Evolutionary conservation across 495 filamentous ascomycete species (phyloP).

Genomic region (Xylaria sp.): DNA sequence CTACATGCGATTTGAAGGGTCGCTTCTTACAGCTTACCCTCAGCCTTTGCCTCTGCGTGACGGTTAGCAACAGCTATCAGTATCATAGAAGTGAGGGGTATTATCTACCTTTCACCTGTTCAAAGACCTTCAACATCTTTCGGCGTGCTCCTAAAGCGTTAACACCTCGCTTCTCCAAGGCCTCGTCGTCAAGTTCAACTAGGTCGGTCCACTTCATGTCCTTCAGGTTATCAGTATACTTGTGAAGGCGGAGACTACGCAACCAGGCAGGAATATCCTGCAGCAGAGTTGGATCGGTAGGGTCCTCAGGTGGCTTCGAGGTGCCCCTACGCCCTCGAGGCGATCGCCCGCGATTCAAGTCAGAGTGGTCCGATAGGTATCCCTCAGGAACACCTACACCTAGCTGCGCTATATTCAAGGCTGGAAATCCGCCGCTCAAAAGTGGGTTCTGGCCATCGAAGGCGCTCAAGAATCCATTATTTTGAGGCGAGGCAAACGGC

Average conservation of each 20-base stretch:
- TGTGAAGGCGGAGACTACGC: conserved; percentile 92
- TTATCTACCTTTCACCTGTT: conserved; percentile 80
- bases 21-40: conserved; percentile 62
- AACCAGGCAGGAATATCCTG: conserved; percentile 97
- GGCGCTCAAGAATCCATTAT: conserved; percentile 91
- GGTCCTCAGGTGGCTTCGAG: conserved; percentile 97
- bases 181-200: conserved; percentile 90
- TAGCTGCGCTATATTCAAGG: conserved; percentile 77
- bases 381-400: conserved; percentile 75
- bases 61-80: conserved; percentile 35
- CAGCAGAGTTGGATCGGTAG: conserved; percentile 86
- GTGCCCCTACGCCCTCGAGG: conserved; percentile 92
- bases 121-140: conserved; percentile 99
- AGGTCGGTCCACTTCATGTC: conserved; percentile 96
- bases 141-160: conserved; percentile 93
- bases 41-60: conserved; percentile 61
- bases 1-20: conserved; percentile 6
- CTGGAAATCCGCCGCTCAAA: conserved; percentile 74
- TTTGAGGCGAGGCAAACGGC: conserved; percentile 87
- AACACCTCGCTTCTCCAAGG: conserved; percentile 89
- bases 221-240: conserved; percentile 98
- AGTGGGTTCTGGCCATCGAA: conserved; percentile 78
- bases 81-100: neutral
- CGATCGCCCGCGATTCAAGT: conserved; percentile 86
- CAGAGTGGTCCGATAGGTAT: conserved; percentile 93